These are phyloP conservation scores for Pelargonium nanum DNA, from an alignment of 345 rosid species.

Conservation along the genomic window DNA sequence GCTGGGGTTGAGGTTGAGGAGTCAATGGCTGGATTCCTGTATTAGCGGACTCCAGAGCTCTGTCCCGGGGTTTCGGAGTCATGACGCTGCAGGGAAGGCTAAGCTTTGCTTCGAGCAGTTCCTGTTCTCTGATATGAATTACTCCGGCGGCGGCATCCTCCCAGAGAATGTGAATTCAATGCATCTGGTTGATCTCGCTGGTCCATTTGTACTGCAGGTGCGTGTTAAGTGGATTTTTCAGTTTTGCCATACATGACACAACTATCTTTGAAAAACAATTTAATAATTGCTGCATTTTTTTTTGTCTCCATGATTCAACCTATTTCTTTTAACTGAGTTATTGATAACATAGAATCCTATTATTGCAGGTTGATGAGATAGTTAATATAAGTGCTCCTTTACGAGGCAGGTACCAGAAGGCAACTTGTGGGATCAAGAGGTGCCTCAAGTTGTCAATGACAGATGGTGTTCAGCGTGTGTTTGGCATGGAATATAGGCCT, in stretches of 20 bases:
- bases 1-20: slow-evolving; percentile 53
- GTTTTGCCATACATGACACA: background rate
- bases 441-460: slow-evolving; percentile 89
- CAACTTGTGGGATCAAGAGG: slow-evolving; percentile 64
- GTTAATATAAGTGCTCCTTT: slow-evolving; percentile 72
- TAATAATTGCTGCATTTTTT: background rate
- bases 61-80: slow-evolving; percentile 24
- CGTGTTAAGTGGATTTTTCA: background rate
- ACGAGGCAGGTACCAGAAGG: slow-evolving; percentile 59
- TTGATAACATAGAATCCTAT: slow-evolving; percentile 1
- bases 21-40: slow-evolving; percentile 61
- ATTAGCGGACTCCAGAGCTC: slow-evolving; percentile 39
- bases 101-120: slow-evolving; percentile 70
- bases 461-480: slow-evolving; percentile 83
- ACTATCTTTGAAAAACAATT: background rate
- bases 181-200: slow-evolving; percentile 66
- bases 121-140: slow-evolving; percentile 73
- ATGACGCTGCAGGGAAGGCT: slow-evolving; percentile 44
- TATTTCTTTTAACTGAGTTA: too few species aligned
- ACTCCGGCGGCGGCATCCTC: slow-evolving; percentile 66
- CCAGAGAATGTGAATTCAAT: slow-evolving; percentile 53
- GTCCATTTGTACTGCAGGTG: slow-evolving; percentile 90
- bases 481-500: slow-evolving; percentile 88
- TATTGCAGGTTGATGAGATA: slow-evolving; percentile 82
- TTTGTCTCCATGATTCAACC: too few species aligned